Conservation (phyloP, 371 early-diverging fungal genomes). For the Mortierella sp. region DNA sequence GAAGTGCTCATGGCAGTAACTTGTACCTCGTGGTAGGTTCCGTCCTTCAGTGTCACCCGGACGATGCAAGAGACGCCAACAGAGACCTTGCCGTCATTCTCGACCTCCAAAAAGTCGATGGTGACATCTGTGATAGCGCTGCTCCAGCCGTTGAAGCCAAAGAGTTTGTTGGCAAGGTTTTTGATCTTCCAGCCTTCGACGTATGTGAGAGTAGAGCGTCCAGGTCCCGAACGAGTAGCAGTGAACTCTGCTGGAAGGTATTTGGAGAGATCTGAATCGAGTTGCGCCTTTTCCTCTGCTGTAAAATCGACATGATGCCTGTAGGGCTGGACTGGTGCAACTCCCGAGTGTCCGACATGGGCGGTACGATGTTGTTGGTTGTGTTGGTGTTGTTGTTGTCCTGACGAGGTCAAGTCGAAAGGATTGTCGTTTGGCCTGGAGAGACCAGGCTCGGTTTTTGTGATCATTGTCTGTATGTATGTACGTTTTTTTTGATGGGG, state of each 20-base stretch:
- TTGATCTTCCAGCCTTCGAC: constrained; percentile 95
- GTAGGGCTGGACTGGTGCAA: constrained; percentile 9
- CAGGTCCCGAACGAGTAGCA: constrained; percentile 67
- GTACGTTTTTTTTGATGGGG: neutral
- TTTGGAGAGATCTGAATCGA: constrained; percentile 58
- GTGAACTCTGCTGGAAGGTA: constrained; percentile 80
- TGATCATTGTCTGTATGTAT: constrained; percentile 13
- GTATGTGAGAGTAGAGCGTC: constrained; percentile 76
- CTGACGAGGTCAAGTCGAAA: neutral
- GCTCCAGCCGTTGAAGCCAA: constrained; percentile 99
- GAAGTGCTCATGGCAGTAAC: neutral
- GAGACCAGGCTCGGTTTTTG: constrained; percentile 29
- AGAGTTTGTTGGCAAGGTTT: constrained; percentile 95
- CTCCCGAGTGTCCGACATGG: neutral
- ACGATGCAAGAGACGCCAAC: constrained; percentile 90
- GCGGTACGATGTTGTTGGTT: neutral
- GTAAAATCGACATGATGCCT: constrained; percentile 28
- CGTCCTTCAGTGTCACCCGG: constrained; percentile 94
- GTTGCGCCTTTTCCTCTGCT: constrained; percentile 43
- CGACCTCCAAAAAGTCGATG: constrained; percentile 82
- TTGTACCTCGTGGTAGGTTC: constrained; percentile 91
- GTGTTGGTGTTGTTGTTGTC: neutral
- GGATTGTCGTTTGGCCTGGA: constrained; percentile 17
- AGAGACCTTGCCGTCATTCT: constrained; percentile 66
- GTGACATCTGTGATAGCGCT: constrained; percentile 80